Base-by-base conservation (phyloP, 495 filamentous ascomycete genomes). In the Daldinia bambusicola region DNA sequence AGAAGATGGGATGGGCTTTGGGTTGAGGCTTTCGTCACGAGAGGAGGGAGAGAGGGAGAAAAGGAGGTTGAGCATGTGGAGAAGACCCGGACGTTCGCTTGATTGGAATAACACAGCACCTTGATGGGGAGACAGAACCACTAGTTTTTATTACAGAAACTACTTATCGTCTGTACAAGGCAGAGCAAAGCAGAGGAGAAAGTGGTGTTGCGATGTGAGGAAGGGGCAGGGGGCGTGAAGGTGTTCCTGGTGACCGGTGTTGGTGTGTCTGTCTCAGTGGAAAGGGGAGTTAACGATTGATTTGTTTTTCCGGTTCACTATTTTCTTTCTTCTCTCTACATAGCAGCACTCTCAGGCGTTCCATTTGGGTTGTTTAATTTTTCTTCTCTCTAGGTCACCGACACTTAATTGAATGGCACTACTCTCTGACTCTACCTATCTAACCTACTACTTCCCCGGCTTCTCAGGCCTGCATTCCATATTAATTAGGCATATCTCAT, bases 291-390 rank as follows among this genome's bases (percentile, higher is more conserved):
- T 58, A 26, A 26, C 26, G 26, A 10, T 57, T 38, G 22, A 53
- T 53, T 62, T 51, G 26, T 26, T 26, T 26, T 26, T 26, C 26
- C 56, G 63, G 70, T 61, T 56, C 57, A 59, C 57, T 58, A 32
- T 60, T 66, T 26, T n/a, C n/a, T n/a, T n/a, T n/a, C n/a, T 26
- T 26, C 26, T 61, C 63, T 56, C 34, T 57, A 69, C 59, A 62
- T 56, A 64, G 45, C 61, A 64, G 55, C 68, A 71, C 68, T 65
- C 66, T 66, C 58, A 31, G 68, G 68, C 68, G 68, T 71, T 55
- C 50, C 56, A 55, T 61, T 55, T 30, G 55, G 53, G 22, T 60
- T 36, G 56, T 45, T 59, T 26, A 26, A 1, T 26, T 1, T 26
- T 26, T 26, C 3, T 26, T 26, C 16, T 63, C 41, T 63, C 52